Conservation (phyloP, 2,329 filamentous ascomycete genomes). For the Cryoendolithus antarcticus region DNA sequence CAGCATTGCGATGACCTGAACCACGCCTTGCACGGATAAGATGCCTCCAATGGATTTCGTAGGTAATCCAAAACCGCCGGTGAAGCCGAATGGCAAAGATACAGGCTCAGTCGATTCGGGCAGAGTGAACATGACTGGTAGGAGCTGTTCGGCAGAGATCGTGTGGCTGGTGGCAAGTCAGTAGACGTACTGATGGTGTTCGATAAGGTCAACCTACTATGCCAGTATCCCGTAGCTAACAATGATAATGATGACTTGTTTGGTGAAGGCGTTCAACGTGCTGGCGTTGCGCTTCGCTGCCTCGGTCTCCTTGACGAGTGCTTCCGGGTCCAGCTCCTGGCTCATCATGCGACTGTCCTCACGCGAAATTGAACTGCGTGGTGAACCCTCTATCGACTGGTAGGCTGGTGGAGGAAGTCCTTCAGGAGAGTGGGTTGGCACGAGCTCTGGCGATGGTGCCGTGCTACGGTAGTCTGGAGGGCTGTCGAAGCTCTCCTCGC, state of each 20-base stretch:
- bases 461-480: slow-evolving; percentile 57
- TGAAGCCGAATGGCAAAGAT: slow-evolving; percentile 74
- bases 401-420: slow-evolving; percentile 21
- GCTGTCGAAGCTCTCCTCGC: slow-evolving; percentile 42
- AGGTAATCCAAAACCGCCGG: slow-evolving; percentile 73
- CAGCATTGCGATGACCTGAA: slow-evolving; percentile 78
- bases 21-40: slow-evolving; percentile 75
- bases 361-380: slow-evolving; percentile 11
- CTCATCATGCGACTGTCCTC: background rate
- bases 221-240: slow-evolving; percentile 83
- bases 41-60: slow-evolving; percentile 79
- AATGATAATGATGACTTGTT: slow-evolving; percentile 75
- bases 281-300: slow-evolving; percentile 23
- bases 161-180: slow-evolving; percentile 57
- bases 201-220: slow-evolving; percentile 87
- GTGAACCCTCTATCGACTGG: slow-evolving; percentile 20
- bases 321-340: slow-evolving; percentile 4
- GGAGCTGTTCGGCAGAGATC: slow-evolving; percentile 88
- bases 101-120: slow-evolving; percentile 36
- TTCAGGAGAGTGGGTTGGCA: slow-evolving; percentile 11
- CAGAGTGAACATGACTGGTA: slow-evolving; percentile 83
- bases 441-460: slow-evolving; percentile 40
- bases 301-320: slow-evolving; percentile 14
- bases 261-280: slow-evolving; percentile 59
- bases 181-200: background rate